Percentiles rank a stretch among this genome's conserved stretches.
Conservation (phyloP, 306 rosid species). For the Parietaria judaica region DNA sequence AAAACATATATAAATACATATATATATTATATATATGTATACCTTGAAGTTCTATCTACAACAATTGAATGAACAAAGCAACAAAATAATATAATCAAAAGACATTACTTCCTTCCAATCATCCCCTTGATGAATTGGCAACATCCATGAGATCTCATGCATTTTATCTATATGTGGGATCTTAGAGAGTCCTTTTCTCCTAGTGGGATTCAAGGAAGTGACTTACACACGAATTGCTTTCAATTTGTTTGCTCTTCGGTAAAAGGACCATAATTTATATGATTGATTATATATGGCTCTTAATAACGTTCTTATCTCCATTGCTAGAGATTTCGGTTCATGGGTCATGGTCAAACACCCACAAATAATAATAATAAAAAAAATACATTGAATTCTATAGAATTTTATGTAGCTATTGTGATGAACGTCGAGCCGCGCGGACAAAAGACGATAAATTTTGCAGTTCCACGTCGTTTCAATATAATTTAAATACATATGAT, state of each 20-base stretch:
- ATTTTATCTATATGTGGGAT: conserved; percentile 43
- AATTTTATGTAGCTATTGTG: not conserved
- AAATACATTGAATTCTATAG: not conserved
- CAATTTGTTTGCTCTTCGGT: not conserved
- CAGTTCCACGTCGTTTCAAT: no score
- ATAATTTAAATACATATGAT: no score
- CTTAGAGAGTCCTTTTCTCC: conserved; percentile 26
- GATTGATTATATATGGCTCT: not conserved
- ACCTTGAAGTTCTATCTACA: conserved; percentile 5
- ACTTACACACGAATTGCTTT: conserved; percentile 15
- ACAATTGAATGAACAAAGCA: conserved; percentile 16
- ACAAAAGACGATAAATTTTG: no score
- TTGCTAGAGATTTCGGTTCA: conserved; percentile 5
- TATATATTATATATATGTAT: no score
- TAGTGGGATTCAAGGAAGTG: conserved; percentile 28
- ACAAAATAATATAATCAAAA: not conserved
- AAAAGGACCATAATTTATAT: not conserved
- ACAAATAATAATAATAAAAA: no score
- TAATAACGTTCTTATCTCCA: not conserved
- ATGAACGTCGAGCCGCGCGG: no score
- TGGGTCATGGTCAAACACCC: conserved; percentile 4
- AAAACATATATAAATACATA: conserved; percentile 6
- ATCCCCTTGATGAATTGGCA: conserved; percentile 76
- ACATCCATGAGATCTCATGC: conserved; percentile 61
- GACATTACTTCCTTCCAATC: conserved; percentile 37